A percentile compares a stretch with the other conserved stretches of the same genome.
Evolutionary conservation across 345 rosid genomes (phyloP).

Genomic region (Pugionium cornutum): DNA sequence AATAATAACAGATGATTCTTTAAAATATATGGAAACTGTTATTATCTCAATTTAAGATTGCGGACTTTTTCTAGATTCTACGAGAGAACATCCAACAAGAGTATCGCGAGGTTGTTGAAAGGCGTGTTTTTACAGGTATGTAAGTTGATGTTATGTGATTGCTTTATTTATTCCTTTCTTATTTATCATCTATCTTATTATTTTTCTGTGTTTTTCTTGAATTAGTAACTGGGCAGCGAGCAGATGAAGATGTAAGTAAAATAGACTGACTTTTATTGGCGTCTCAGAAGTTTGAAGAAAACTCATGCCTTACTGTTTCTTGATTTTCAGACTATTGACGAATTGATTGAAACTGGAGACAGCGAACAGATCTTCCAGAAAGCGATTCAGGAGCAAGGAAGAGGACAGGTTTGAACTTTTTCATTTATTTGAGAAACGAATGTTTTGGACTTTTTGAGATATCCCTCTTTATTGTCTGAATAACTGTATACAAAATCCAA

Average conservation of each 20-base stretch:
- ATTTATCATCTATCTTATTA: neutral
- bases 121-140: constrained; percentile 84
- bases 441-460: constrained; percentile 1
- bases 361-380: constrained; percentile 91
- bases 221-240: constrained; percentile 41
- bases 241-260: constrained; percentile 43
- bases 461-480: neutral
- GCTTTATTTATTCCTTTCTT: neutral
- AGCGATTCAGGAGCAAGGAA: constrained; percentile 89
- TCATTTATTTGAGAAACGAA: neutral
- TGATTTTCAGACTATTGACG: constrained; percentile 64
- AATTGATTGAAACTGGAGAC: constrained; percentile 45
- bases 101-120: constrained; percentile 87
- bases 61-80: constrained; percentile 53
- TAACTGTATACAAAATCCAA: neutral
- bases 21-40: neutral
- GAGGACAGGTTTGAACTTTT: constrained; percentile 67
- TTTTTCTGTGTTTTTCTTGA: constrained; percentile 22
- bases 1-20: neutral
- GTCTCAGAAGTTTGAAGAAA: constrained; percentile 17
- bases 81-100: constrained; percentile 85
- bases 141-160: neutral
- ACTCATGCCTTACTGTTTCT: constrained; percentile 7
- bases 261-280: neutral
- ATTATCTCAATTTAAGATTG: neutral